phyloP scores from a whole-genome alignment of 2,329 filamentous ascomycete genomes.

The Penicillium sp. region DNA sequence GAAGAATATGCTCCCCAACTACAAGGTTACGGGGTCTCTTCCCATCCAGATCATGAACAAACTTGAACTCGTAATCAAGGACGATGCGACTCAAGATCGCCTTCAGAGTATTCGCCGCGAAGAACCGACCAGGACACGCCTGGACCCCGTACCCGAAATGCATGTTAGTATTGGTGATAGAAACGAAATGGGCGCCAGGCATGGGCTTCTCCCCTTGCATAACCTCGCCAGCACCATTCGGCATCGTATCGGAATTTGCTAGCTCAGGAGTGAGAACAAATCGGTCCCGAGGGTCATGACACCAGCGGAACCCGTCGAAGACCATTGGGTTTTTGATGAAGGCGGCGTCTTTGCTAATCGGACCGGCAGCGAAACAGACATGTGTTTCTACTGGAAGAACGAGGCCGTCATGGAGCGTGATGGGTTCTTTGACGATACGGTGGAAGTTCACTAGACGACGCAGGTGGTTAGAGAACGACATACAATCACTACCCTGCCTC shows the following conservation, averaged over 20 bases:
- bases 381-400: slow-evolving; percentile 26
- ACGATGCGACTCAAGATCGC: slow-evolving; percentile 30
- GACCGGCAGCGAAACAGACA: slow-evolving; percentile 32
- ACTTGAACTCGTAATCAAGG: slow-evolving; percentile 33
- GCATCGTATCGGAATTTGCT: neutral
- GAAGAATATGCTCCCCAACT: slow-evolving; percentile 33
- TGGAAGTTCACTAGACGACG: slow-evolving; percentile 28
- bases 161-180: slow-evolving; percentile 22
- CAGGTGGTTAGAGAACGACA: neutral
- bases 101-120: slow-evolving; percentile 27
- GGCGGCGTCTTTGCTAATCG: slow-evolving; percentile 28
- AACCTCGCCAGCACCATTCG: neutral
- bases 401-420: slow-evolving; percentile 29
- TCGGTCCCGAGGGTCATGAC: slow-evolving; percentile 16
- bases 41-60: slow-evolving; percentile 17
- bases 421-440: slow-evolving; percentile 27
- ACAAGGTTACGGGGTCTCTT: slow-evolving; percentile 25
- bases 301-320: slow-evolving; percentile 35
- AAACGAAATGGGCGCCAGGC: slow-evolving; percentile 19
- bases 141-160: slow-evolving; percentile 31
- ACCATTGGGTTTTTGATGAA: slow-evolving; percentile 21
- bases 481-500: neutral
- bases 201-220: neutral
- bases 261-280: slow-evolving; percentile 7
- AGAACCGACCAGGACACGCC: slow-evolving; percentile 29